Evolutionary conservation across 2,329 filamentous ascomycete species (phyloP).

Genomic region (Trichothecium roseum): DNA sequence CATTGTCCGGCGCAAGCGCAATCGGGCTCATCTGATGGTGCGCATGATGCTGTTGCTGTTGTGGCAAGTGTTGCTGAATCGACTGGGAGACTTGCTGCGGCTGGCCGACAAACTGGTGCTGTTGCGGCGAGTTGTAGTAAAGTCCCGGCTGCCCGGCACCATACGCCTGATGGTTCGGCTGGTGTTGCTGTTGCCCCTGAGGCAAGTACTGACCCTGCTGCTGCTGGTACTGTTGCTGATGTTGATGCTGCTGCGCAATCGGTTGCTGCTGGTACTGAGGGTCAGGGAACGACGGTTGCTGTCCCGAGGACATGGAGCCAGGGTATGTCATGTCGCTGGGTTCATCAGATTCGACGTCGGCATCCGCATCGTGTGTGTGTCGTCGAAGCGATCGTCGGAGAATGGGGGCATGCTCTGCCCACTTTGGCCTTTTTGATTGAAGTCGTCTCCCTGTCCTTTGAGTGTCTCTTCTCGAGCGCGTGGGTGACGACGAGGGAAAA

Average conservation of each 20-base stretch:
- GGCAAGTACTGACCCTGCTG: constrained; percentile 7
- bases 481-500: too few relatives aligned
- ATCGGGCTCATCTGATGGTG: constrained; percentile 11
- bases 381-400: neutral
- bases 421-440: too few relatives aligned
- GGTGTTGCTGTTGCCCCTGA: constrained; percentile 8
- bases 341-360: constrained; percentile 1
- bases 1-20: constrained; percentile 3
- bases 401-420: neutral
- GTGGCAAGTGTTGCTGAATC: constrained; percentile 13
- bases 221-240: constrained; percentile 5
- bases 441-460: too few relatives aligned
- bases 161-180: constrained; percentile 10
- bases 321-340: constrained; percentile 4
- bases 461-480: too few relatives aligned
- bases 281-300: constrained; percentile 3
- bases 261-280: constrained; percentile 4
- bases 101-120: constrained; percentile 10
- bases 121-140: constrained; percentile 2
- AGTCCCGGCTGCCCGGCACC: neutral
- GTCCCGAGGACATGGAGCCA: constrained; percentile 6
- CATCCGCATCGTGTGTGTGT: too few relatives aligned
- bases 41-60: constrained; percentile 16
- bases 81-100: constrained; percentile 1
- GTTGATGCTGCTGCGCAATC: neutral